Evolutionary conservation across 305 asterid genomes (phyloP), one percentile per base, ranked within the genome.

Genomic region (Fraxinus ornus): DNA sequence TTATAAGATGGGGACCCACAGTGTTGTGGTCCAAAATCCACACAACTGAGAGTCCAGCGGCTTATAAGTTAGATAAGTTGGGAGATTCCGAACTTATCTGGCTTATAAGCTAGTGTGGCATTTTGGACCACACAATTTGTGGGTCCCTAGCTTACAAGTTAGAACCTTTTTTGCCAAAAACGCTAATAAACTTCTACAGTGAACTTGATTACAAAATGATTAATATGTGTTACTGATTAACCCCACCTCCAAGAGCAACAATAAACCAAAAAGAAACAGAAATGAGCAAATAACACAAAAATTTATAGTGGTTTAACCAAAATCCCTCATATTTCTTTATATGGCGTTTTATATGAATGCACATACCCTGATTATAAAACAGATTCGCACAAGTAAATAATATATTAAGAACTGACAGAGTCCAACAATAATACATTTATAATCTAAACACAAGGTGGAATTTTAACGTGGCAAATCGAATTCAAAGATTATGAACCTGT

Each of bases 401-500:
- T 44, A 44, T 12, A 44, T 10, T 12, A 10, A 12, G 55, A 13
- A 12, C 0, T 13, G n/a, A 30, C 33, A 30, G 33, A 30, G 60
- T 49, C 60, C 60, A 55, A 55, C 66, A 55, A 5, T 5, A 55
- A n/a, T 22, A 55, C 10, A 4, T 49, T 15, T 49, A 49, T 49
- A 49, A 49, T 49, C 60, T 49, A 49, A 49, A 44, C 17, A 5
- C 60, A 49, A 5, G 7, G 60, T 49, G 5, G 19, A 49, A 13
- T 49, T 49, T 13, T 49, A 49, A 49, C 1, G 7, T 49, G 24
- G 64, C 64, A 55, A 55, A 55, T 55, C 64, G 2, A n/a, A 55
- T 1, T 12, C 12, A 60, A 60, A 19, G 71, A 60, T 1, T 60
- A 60, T n/a, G 83, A 49, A 95, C 98, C 94, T 89, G 86, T 17